Percentiles rank a stretch among this genome's conserved stretches.
Evolutionary conservation across 192 early-diverging fungal genomes (phyloP).

Genomic region (Cladochytrium replicatum): DNA sequence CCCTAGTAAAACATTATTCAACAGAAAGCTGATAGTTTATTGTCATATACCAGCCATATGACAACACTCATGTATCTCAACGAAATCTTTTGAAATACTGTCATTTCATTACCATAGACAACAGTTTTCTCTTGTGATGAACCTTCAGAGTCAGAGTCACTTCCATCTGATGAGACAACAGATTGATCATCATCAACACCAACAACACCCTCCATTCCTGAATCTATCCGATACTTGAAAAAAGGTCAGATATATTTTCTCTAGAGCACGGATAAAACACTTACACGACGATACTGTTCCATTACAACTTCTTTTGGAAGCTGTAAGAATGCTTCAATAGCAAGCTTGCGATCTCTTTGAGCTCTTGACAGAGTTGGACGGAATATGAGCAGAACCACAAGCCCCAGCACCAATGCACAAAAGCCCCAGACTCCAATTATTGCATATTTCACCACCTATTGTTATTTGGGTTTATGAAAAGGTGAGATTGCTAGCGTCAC

Average conservation of each 20-base stretch:
- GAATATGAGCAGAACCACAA: background rate
- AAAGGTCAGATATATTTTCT: background rate
- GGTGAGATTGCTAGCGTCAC: too few species aligned
- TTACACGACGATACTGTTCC: background rate
- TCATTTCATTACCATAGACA: background rate
- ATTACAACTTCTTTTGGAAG: background rate
- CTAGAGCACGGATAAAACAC: background rate
- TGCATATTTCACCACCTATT: background rate
- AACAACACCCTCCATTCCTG: background rate
- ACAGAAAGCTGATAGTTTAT: background rate
- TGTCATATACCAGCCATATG: background rate
- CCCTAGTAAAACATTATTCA: background rate
- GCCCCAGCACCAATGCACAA: background rate
- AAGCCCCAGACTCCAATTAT: background rate
- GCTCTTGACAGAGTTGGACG: background rate
- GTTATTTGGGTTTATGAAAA: too few species aligned
- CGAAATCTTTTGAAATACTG: background rate
- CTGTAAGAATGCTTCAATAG: background rate
- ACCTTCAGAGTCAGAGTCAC: background rate
- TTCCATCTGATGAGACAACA: background rate
- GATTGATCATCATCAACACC: background rate
- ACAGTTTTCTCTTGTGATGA: background rate
- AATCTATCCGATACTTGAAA: background rate
- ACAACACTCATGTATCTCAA: background rate
- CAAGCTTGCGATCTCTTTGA: background rate